Conservation (phyloP, 108 stramenopile genomes). For the Thalassiosira profunda region DNA sequence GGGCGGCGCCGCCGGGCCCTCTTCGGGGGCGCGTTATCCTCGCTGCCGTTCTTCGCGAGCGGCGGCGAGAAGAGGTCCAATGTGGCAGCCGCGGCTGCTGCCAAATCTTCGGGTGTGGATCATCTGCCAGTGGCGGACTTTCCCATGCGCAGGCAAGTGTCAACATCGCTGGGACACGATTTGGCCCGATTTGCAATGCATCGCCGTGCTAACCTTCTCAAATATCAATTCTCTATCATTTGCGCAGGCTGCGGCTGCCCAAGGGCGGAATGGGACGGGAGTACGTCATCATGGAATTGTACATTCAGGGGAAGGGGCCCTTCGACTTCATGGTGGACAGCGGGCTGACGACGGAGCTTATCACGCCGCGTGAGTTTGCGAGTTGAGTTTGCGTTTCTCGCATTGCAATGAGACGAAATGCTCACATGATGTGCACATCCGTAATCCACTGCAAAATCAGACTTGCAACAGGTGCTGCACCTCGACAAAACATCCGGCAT, state of each 20-base stretch:
- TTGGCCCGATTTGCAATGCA: background rate
- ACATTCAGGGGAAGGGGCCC: conserved; percentile 67
- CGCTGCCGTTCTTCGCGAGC: background rate
- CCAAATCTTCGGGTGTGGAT: background rate
- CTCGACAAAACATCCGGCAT: conserved; percentile 25
- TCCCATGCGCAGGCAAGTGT: conserved; percentile 22
- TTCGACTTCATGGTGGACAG: conserved; percentile 87
- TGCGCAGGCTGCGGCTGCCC: conserved; percentile 45
- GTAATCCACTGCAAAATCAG: background rate
- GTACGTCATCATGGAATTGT: conserved; percentile 69
- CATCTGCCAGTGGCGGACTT: conserved; percentile 22
- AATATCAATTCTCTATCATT: background rate
- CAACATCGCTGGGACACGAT: background rate
- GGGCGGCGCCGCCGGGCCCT: background rate
- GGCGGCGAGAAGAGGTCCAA: background rate
- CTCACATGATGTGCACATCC: no score
- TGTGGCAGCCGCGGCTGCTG: background rate
- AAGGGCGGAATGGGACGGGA: conserved; percentile 69
- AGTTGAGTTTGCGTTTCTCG: background rate
- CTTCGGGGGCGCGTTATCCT: background rate
- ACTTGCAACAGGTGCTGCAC: conserved; percentile 48
- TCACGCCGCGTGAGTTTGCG: conserved; percentile 64
- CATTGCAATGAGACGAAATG: no score
- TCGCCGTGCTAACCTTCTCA: background rate
- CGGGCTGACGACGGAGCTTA: conserved; percentile 80